Evolutionary conservation across 768 basidiomycete genomes (phyloP).

Genomic region (Xerocomus potaroensis): DNA sequence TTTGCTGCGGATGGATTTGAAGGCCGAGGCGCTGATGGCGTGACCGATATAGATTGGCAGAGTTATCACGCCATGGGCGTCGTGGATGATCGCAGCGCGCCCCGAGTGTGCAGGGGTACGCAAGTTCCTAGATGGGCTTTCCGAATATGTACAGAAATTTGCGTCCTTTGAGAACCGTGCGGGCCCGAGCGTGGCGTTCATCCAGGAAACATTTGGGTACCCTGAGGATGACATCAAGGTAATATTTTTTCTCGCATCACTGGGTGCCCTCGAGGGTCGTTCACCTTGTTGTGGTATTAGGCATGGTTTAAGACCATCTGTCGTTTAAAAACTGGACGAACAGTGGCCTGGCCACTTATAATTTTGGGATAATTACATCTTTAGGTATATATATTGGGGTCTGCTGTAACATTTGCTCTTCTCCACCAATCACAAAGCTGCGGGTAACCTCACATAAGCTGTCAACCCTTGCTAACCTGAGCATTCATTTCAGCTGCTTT

Average conservation of each 20-base stretch:
- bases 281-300: slow-evolving; percentile 31
- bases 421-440: no score
- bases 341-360: no score
- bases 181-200: slow-evolving; percentile 65
- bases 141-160: slow-evolving; percentile 64
- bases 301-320: slow-evolving; percentile 83
- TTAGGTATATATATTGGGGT: no score
- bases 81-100: slow-evolving; percentile 91
- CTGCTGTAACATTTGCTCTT: no score
- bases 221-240: slow-evolving; percentile 78
- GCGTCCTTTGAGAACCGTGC: slow-evolving; percentile 53
- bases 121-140: slow-evolving; percentile 60
- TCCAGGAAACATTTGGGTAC: slow-evolving; percentile 77
- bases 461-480: no score
- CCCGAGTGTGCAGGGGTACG: slow-evolving; percentile 58
- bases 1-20: not conserved
- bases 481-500: no score
- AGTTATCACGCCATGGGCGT: slow-evolving; percentile 93
- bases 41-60: slow-evolving; percentile 61
- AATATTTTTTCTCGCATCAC: not conserved
- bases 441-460: no score
- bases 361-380: no score
- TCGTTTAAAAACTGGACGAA: no score
- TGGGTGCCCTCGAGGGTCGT: not conserved
- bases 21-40: not conserved